These are phyloP conservation scores for Plantago ovata DNA, from an alignment of 257 asterid genomes.

Conservation along the genomic window DNA sequence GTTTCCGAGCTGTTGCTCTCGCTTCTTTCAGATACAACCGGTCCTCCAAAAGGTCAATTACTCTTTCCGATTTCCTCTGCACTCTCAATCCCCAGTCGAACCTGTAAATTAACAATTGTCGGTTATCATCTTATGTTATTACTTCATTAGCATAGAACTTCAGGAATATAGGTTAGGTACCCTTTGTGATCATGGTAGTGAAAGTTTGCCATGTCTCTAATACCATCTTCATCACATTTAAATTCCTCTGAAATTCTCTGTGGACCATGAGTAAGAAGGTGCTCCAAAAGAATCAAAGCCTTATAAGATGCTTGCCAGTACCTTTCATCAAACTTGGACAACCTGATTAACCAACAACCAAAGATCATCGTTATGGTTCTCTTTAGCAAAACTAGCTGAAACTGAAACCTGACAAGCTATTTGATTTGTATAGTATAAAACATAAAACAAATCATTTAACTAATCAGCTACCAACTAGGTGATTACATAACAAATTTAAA, in stretches of 20 bases:
- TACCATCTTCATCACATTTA: constrained; percentile 42
- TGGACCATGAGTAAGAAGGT: constrained; percentile 84
- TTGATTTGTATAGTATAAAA: too few relatives aligned
- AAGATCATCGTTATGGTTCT: too few relatives aligned
- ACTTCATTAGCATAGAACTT: neutral
- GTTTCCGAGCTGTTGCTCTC: constrained; percentile 56
- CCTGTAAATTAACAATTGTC: constrained; percentile 27
- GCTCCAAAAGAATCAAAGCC: constrained; percentile 57
- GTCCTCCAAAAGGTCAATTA: constrained; percentile 46
- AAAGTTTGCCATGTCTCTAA: constrained; percentile 52
- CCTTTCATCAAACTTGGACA: constrained; percentile 48
- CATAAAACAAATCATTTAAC: too few relatives aligned
- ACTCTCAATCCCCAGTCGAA: constrained; percentile 82
- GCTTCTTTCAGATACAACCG: constrained; percentile 55
- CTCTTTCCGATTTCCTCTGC: constrained; percentile 48
- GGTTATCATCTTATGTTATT: neutral
- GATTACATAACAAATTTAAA: too few relatives aligned
- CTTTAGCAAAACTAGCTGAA: too few relatives aligned
- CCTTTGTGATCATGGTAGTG: constrained; percentile 61
- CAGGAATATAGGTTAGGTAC: constrained; percentile 21
- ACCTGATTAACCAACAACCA: constrained; percentile 29
- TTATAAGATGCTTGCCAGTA: constrained; percentile 76
- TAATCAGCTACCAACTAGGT: too few relatives aligned
- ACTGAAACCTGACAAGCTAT: too few relatives aligned
- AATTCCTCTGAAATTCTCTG: constrained; percentile 75